Conservation (phyloP, 1,139 yeast genomes). For the Pichia sp. region DNA sequence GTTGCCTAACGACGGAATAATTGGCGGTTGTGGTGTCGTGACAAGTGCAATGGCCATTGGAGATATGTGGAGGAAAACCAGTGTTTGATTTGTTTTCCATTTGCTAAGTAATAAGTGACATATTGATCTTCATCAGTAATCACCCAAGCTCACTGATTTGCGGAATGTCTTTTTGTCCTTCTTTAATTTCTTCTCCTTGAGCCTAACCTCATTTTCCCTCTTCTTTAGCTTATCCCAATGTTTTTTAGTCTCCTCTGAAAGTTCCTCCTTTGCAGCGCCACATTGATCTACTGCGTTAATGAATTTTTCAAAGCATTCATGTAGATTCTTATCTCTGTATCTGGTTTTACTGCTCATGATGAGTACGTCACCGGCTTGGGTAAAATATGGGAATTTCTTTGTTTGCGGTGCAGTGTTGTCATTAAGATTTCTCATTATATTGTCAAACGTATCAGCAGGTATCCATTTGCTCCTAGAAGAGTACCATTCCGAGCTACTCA, state of each 20-base stretch:
- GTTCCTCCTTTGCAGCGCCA: conserved; percentile 14
- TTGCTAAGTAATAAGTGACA: background rate
- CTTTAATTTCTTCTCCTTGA: conserved; percentile 17
- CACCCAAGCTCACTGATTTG: conserved; percentile 14
- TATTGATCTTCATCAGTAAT: conserved; percentile 8
- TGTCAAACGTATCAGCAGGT: conserved; percentile 45
- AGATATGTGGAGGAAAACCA: conserved; percentile 56
- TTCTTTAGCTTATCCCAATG: conserved; percentile 20
- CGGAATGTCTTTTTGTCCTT: conserved; percentile 20
- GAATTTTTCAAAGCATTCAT: conserved; percentile 23
- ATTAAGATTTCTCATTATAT: conserved; percentile 28
- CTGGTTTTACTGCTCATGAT: conserved; percentile 16
- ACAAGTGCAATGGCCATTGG: conserved; percentile 75
- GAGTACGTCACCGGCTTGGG: conserved; percentile 21
- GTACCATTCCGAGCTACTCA: conserved; percentile 43
- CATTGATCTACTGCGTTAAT: conserved; percentile 19
- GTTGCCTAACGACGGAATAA: conserved; percentile 67
- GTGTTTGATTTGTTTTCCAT: background rate
- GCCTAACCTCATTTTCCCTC: conserved; percentile 17
- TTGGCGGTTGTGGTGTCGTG: conserved; percentile 79
- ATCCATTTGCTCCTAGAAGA: conserved; percentile 48
- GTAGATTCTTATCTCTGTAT: conserved; percentile 25
- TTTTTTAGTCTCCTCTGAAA: conserved; percentile 13
- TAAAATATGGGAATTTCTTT: conserved; percentile 22
- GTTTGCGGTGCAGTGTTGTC: conserved; percentile 14